phyloP scores from a whole-genome alignment of 139 green algal genomes.

The Asterochloris sp. region DNA sequence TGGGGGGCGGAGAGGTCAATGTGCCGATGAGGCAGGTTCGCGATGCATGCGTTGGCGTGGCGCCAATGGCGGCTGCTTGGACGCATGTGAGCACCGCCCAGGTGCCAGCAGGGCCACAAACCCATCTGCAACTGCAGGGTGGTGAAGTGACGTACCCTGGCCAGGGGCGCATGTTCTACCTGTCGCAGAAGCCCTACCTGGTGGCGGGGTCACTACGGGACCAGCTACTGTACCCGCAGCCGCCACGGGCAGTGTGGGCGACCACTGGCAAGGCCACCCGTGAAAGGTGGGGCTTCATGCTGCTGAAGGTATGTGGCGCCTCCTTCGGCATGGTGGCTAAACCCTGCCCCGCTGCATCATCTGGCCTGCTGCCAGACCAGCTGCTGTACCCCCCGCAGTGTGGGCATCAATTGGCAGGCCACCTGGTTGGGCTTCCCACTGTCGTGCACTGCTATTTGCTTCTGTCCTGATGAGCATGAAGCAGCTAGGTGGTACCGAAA shows the following conservation, averaged over 20 bases:
- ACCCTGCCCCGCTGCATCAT: neutral
- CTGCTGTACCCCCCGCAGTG: neutral
- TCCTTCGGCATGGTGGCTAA: too few relatives aligned
- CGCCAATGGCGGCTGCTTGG: too few relatives aligned
- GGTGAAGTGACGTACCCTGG: conserved; percentile 44
- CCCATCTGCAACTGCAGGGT: conserved; percentile 10
- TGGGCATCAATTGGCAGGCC: too few relatives aligned
- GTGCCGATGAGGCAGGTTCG: too few relatives aligned
- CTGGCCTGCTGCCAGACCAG: neutral
- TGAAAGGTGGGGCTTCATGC: neutral
- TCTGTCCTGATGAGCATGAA: too few relatives aligned
- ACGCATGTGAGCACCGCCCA: too few relatives aligned
- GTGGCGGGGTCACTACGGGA: conserved; percentile 71
- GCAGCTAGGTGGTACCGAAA: too few relatives aligned
- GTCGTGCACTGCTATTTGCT: too few relatives aligned
- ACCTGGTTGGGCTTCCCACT: too few relatives aligned
- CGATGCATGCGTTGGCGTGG: too few relatives aligned
- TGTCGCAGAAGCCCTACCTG: conserved; percentile 84
- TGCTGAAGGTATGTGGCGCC: neutral
- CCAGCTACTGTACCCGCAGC: conserved; percentile 88
- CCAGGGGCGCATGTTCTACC: conserved; percentile 77
- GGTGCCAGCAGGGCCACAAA: too few relatives aligned
- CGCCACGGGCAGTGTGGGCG: conserved; percentile 56
- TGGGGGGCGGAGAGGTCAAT: too few relatives aligned
- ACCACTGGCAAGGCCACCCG: conserved; percentile 24